Conservation (phyloP, 1,284 basidiomycete genomes). For the Kalmanozyma brasiliensis region DNA sequence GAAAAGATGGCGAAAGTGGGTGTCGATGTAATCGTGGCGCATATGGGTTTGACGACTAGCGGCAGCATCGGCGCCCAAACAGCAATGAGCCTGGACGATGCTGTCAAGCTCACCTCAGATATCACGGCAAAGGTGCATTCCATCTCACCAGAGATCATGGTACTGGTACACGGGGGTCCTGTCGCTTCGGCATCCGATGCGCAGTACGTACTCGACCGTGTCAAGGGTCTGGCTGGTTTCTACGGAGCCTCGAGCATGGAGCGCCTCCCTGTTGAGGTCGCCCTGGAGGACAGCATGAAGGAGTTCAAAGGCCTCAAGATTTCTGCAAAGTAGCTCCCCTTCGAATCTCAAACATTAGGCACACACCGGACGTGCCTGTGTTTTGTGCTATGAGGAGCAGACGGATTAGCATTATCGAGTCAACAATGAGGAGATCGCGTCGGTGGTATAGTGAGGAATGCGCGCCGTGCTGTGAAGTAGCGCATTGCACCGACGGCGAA, state of each 20-base stretch:
- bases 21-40: constrained; percentile 40
- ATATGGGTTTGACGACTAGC: constrained; percentile 44
- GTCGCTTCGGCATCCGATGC: constrained; percentile 40
- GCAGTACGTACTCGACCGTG: constrained; percentile 43
- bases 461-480: too few species aligned
- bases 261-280: constrained; percentile 43
- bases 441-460: too few species aligned
- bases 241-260: constrained; percentile 52
- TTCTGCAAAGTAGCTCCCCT: constrained; percentile 1
- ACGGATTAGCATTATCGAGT: too few species aligned
- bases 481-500: too few species aligned
- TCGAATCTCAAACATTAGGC: not conserved
- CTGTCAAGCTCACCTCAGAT: constrained; percentile 31
- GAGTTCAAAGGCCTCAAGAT: constrained; percentile 39
- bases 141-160: constrained; percentile 34
- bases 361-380: too few species aligned
- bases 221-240: constrained; percentile 41
- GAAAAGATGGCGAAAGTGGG: constrained; percentile 36
- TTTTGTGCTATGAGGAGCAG: too few species aligned
- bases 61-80: constrained; percentile 46
- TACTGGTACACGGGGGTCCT: constrained; percentile 45
- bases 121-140: constrained; percentile 34
- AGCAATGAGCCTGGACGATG: constrained; percentile 40
- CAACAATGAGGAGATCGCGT: too few species aligned
- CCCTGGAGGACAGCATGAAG: constrained; percentile 40